Percentiles rank a stretch among this genome's conserved stretches.
phyloP scores from a whole-genome alignment of 305 asterid species.

The Plantago rigida region DNA sequence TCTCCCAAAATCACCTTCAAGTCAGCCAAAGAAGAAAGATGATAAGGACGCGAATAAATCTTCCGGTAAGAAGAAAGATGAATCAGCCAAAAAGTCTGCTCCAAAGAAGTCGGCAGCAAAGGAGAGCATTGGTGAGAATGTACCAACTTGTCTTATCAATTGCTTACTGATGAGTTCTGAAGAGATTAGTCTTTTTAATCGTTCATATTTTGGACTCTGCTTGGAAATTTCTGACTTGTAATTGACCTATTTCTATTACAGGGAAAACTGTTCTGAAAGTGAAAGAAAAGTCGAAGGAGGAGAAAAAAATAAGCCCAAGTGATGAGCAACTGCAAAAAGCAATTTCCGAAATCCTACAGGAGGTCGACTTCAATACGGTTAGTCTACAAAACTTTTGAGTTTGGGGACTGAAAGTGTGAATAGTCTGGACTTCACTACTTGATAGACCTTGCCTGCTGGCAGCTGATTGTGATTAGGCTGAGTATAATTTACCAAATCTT shows the following conservation, averaged over 20 bases:
- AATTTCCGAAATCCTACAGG: conserved; percentile 59
- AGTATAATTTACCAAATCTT: not conserved
- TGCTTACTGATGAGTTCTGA: conserved; percentile 9
- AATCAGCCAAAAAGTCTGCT: conserved; percentile 41
- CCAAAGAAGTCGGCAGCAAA: conserved; percentile 47
- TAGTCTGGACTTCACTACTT: conserved; percentile 7
- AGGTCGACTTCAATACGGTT: conserved; percentile 65
- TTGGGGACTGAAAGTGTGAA: not conserved
- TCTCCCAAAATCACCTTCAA: conserved; percentile 43
- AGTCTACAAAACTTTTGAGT: conserved; percentile 21
- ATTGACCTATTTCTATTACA: conserved; percentile 22
- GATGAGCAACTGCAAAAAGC: conserved; percentile 49
- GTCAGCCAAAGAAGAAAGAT: conserved; percentile 35
- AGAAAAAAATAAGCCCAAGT: conserved; percentile 34
- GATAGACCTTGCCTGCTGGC: not conserved
- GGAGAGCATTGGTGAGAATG: conserved; percentile 53
- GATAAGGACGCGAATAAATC: conserved; percentile 43
- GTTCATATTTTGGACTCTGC: conserved; percentile 1
- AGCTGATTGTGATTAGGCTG: not conserved
- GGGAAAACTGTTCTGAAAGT: conserved; percentile 50
- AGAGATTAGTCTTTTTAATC: conserved; percentile 3
- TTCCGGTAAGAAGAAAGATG: conserved; percentile 55
- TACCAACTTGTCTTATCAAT: conserved; percentile 1
- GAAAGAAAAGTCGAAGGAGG: conserved; percentile 44
- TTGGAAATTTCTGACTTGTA: not conserved